Conservation (phyloP, 23 red algal genomes). For the Pyropia haitanensis region DNA sequence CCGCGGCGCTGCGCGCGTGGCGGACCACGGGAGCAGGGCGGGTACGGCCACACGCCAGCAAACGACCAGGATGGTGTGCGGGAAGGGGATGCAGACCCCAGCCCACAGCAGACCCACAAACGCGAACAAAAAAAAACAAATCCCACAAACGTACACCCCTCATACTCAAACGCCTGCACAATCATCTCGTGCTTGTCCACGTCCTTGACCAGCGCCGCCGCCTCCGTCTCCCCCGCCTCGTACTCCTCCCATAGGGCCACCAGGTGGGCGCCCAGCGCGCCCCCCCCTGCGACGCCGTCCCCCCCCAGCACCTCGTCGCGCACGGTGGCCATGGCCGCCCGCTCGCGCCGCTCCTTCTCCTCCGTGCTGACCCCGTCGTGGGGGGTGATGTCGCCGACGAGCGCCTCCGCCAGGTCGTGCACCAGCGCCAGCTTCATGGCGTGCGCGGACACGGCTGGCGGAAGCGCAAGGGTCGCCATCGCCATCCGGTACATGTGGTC, state of each 20-base stretch:
- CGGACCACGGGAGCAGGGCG: too few species aligned
- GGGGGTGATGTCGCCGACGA: conserved; percentile 90
- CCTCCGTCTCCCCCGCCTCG: conserved; percentile 40
- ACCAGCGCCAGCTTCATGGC: conserved; percentile 75
- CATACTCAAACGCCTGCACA: conserved; percentile 85
- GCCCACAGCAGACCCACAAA: too few species aligned
- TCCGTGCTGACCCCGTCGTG: conserved; percentile 48
- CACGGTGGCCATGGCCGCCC: conserved; percentile 72
- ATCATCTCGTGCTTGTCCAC: conserved; percentile 98
- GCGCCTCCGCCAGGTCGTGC: conserved; percentile 88
- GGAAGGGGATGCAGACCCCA: too few species aligned
- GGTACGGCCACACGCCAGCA: too few species aligned
- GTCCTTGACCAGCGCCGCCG: conserved; percentile 68
- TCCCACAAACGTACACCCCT: conserved; percentile 6
- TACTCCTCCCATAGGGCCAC: conserved; percentile 85
- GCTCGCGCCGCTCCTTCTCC: conserved; percentile 67
- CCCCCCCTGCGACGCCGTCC: too few species aligned
- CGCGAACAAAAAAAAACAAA: too few species aligned
- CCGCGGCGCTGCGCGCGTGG: too few species aligned
- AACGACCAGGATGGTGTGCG: too few species aligned
- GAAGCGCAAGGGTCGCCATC: conserved; percentile 41
- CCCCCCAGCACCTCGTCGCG: conserved; percentile 36
- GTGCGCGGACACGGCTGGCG: conserved; percentile 4
- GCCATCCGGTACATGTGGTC: conserved; percentile 97
- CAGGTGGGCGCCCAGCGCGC: conserved; percentile 30